Evolutionary conservation across 768 basidiomycete genomes (phyloP).

Genomic region (Symmetrospora coprosmae): DNA sequence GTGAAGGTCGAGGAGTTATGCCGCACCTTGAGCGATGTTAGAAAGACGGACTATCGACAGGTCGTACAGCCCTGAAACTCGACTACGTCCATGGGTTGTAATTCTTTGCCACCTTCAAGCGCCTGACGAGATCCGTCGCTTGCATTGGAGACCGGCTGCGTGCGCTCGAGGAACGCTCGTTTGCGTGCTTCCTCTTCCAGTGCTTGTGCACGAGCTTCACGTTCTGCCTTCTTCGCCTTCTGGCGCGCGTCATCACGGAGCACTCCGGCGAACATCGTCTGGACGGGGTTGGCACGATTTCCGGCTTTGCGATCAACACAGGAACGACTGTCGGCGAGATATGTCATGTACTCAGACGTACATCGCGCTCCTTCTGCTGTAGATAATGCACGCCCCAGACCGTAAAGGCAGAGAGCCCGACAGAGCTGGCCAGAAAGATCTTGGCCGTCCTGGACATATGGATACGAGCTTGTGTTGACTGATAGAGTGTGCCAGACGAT

Average conservation of each 20-base stretch:
- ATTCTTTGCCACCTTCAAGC: background rate
- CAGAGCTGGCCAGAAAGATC: constrained; percentile 54
- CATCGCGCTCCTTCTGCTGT: constrained; percentile 68
- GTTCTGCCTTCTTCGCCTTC: constrained; percentile 52
- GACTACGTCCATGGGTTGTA: constrained; percentile 13
- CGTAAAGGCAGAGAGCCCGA: constrained; percentile 51
- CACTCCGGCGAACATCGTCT: constrained; percentile 88
- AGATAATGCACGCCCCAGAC: constrained; percentile 83
- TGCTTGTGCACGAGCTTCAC: constrained; percentile 48
- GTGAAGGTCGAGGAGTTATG: too few species aligned
- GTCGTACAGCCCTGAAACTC: constrained; percentile 24
- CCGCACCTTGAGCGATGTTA: too few species aligned
- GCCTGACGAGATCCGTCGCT: background rate
- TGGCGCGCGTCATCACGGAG: constrained; percentile 73
- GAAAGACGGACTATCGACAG: background rate
- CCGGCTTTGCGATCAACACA: too few species aligned
- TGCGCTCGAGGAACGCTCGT: constrained; percentile 24
- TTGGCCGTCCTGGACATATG: constrained; percentile 62
- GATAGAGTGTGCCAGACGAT: too few species aligned
- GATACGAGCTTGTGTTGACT: too few species aligned
- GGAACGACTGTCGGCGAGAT: too few species aligned
- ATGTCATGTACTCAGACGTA: too few species aligned
- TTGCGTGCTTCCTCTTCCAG: constrained; percentile 23
- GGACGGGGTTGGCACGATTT: too few species aligned
- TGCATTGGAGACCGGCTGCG: constrained; percentile 27